These are phyloP conservation scores for Lathyrus oleraceus DNA, from an alignment of 306 rosid genomes.

Conservation along the genomic window DNA sequence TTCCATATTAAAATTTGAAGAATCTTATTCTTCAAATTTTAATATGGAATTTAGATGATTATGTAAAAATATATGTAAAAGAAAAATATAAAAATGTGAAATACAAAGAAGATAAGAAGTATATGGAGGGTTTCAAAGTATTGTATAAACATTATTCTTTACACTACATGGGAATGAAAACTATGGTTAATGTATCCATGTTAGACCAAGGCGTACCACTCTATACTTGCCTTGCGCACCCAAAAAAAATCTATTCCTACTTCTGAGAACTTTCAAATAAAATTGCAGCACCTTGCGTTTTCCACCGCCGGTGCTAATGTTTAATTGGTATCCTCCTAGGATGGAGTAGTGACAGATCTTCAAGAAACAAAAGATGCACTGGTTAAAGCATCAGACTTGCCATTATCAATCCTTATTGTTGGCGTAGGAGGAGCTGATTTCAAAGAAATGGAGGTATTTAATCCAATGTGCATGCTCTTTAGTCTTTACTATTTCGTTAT, in stretches of 20 bases:
- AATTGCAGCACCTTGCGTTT: constrained; percentile 4
- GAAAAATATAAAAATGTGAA: constrained; percentile 1
- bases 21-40: background rate
- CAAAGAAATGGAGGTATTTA: constrained; percentile 97
- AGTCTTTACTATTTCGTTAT: constrained; percentile 7
- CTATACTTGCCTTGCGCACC: background rate
- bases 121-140: constrained; percentile 1
- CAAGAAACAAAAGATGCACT: constrained; percentile 99
- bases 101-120: background rate
- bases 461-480: constrained; percentile 10
- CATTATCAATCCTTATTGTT: constrained; percentile 90
- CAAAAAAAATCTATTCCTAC: background rate
- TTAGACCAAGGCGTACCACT: background rate
- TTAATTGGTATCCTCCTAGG: constrained; percentile 53
- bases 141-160: background rate
- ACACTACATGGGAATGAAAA: background rate
- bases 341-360: constrained; percentile 99
- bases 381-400: constrained; percentile 93
- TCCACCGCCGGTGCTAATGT: constrained; percentile 35
- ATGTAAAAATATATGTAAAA: background rate
- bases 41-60: background rate
- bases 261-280: background rate
- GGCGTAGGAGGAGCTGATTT: constrained; percentile 99
- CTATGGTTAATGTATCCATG: background rate
- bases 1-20: background rate